These are phyloP conservation scores for Rhodotorula taiwanensis DNA, from an alignment of 768 basidiomycete genomes.

Conservation along the genomic window DNA sequence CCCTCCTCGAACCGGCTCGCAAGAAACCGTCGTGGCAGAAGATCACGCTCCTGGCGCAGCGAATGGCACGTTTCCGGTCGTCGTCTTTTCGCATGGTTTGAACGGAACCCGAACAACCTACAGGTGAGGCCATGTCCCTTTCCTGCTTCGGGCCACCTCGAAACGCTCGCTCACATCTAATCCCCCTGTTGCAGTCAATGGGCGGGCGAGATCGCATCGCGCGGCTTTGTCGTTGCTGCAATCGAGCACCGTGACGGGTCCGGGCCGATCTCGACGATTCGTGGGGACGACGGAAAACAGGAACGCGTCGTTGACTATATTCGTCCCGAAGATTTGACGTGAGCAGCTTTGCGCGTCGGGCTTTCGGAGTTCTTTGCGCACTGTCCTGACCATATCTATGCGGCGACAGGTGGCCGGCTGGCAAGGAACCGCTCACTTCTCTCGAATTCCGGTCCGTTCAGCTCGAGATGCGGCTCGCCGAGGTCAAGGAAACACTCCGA, in stretches of 20 bases:
- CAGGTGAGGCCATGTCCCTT: constrained; percentile 7
- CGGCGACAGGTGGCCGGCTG: constrained; percentile 24
- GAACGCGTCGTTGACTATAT: constrained; percentile 52
- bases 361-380: too few species aligned
- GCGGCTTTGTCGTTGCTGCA: constrained; percentile 72
- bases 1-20: too few species aligned
- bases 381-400: background rate
- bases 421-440: constrained; percentile 42
- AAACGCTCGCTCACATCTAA: too few species aligned
- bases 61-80: constrained; percentile 51
- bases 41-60: too few species aligned
- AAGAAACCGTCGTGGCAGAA: too few species aligned
- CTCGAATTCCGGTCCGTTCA: constrained; percentile 60
- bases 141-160: too few species aligned
- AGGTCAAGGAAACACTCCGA: constrained; percentile 61
- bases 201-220: constrained; percentile 64
- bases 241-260: constrained; percentile 80
- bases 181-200: constrained; percentile 48
- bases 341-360: too few species aligned
- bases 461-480: constrained; percentile 60
- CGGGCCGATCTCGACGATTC: constrained; percentile 52
- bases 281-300: constrained; percentile 45
- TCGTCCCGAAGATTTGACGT: constrained; percentile 49
- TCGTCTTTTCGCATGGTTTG: constrained; percentile 79
- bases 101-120: constrained; percentile 67